phyloP scores from a whole-genome alignment of 768 basidiomycete species.

The Leccinellum rugosiceps region DNA sequence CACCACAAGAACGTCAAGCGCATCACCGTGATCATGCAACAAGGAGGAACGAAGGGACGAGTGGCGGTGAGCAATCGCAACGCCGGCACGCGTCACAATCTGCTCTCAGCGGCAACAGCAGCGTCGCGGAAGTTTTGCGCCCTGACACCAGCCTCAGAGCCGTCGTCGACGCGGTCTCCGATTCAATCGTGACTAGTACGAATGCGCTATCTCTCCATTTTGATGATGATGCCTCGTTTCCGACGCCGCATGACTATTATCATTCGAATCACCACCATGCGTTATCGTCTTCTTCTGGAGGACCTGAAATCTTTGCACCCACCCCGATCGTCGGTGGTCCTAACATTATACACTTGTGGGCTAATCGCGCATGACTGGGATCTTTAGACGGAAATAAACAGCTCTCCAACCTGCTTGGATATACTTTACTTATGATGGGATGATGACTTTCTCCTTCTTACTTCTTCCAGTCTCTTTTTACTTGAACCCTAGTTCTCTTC shows the following conservation, averaged over 20 bases:
- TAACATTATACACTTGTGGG: constrained; percentile 34
- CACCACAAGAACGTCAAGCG: constrained; percentile 14
- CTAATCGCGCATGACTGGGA: constrained; percentile 28
- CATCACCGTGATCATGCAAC: constrained; percentile 12
- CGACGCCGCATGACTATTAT: constrained; percentile 24
- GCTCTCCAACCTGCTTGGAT: neutral
- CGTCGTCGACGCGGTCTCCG: constrained; percentile 11
- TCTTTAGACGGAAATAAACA: neutral
- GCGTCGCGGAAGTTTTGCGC: constrained; percentile 19
- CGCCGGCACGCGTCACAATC: constrained; percentile 23
- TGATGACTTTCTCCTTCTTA: neutral
- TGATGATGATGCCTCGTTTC: constrained; percentile 36
- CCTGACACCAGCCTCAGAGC: constrained; percentile 13
- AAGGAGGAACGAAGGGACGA: constrained; percentile 22
- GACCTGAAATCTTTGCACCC: constrained; percentile 33
- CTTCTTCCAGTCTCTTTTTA: neutral
- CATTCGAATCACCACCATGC: constrained; percentile 6
- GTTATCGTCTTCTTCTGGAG: constrained; percentile 16
- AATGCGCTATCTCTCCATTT: constrained; percentile 35
- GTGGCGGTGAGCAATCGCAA: constrained; percentile 1
- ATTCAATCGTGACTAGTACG: constrained; percentile 20
- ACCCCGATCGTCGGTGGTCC: constrained; percentile 34
- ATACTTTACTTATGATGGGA: neutral
- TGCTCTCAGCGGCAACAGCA: neutral
- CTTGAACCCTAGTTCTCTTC: neutral